Evolutionary conservation across 805 yeast genomes (phyloP), one percentile per base, ranked within the genome.

Genomic region (Zygosaccharomyces siamensis): DNA sequence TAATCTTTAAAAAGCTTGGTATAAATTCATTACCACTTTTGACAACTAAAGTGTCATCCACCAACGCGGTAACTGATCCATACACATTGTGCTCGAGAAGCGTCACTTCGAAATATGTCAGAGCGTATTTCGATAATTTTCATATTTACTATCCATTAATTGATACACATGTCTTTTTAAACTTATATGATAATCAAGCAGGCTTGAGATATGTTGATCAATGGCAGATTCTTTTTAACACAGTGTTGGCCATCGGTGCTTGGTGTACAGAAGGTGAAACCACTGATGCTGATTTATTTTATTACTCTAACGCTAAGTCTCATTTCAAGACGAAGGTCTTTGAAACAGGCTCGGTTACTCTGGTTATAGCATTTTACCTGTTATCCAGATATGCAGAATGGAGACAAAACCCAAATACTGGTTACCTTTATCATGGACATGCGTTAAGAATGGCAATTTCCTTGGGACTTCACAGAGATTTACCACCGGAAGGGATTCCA

Each of bases 361-460:
- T 81, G 27, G 68, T 81, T 7, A 75, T 75, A 41, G 75, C 83
- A 1, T 66, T 80, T 31, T 71, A 79, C 4, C 59, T 83, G 31
- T 61, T 84, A 45, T 75, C 84, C 49, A 78, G 78, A 53, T 84
- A 82, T 63, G 76, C 79, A 8, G 86, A 80, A 58, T 80, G 80
- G 64, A 72, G 85, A 43, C 79, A 81, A 56, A 80, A 79, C 55
- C 83, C 84, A 47, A 82, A 82, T 62, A 76, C 86, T 0, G 83
- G 84, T 21, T 83, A 87, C 84, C 79, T 79, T 56, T 80, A 78
- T 53, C 66, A 81, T 31, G 88, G 89, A 10, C 67, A 80, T 14
- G 83, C 86, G 0, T 74, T 80, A 7, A 69, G 84, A 52, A 81
- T 83, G 84, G 86, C 88, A 0, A 69, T 79, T 55, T 81, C 84